A percentile compares a stretch with the other conserved stretches of the same genome.
phyloP scores from a whole-genome alignment of 2,329 filamentous ascomycete species.

The Helotiales sp. region DNA sequence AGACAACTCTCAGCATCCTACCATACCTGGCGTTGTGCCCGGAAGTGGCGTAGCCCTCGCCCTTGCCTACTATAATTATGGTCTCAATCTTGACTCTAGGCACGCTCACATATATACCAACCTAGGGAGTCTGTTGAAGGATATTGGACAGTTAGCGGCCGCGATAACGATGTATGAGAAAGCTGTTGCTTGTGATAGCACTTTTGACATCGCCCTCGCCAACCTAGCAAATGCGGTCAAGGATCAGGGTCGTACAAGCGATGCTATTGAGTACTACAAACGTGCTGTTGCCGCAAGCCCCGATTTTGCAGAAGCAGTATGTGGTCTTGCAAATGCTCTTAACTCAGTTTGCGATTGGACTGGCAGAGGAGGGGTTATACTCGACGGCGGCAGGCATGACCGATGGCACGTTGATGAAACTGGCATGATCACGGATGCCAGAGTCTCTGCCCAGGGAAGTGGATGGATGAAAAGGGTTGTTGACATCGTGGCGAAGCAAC shows the following conservation, averaged over 20 bases:
- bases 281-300: conserved; percentile 90
- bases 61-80: conserved; percentile 93
- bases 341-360: conserved; percentile 97
- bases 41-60: conserved; percentile 88
- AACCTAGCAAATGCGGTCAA: conserved; percentile 98
- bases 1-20: conserved; percentile 39
- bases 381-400: conserved; percentile 73
- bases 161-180: conserved; percentile 98
- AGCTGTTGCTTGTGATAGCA: conserved; percentile 87
- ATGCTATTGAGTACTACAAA: conserved; percentile 90
- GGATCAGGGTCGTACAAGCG: conserved; percentile 87
- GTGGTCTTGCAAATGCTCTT: conserved; percentile 88
- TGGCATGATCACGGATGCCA: conserved; percentile 79
- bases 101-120: conserved; percentile 98
- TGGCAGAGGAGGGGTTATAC: conserved; percentile 80
- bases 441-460: conserved; percentile 56
- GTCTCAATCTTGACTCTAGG: conserved; percentile 78
- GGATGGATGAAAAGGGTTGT: conserved; percentile 91
- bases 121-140: conserved; percentile 89
- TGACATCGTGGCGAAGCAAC: conserved; percentile 85
- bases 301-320: conserved; percentile 95
- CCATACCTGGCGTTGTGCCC: conserved; percentile 75
- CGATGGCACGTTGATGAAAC: conserved; percentile 90
- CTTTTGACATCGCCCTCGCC: conserved; percentile 93
- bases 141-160: conserved; percentile 87